These are phyloP conservation scores for Agarophyton chilense DNA, from an alignment of 23 red algal genomes.

Conservation along the genomic window DNA sequence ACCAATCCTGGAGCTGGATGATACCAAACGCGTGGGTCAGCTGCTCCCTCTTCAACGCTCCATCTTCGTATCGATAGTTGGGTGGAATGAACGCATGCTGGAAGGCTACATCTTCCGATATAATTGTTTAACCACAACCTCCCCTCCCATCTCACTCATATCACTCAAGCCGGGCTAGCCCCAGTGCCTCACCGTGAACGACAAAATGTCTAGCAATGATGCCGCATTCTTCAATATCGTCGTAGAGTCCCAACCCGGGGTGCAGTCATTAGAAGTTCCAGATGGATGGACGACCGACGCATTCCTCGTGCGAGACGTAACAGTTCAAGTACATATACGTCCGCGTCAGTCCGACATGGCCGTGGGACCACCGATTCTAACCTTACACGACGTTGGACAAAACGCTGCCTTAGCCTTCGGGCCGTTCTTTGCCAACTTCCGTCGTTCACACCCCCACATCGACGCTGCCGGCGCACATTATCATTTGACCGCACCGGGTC, in stretches of 20 bases:
- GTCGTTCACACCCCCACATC: slow-evolving; percentile 25
- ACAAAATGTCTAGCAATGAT: not conserved
- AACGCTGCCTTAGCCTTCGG: slow-evolving; percentile 48
- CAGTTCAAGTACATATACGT: slow-evolving; percentile 25
- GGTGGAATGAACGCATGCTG: no score
- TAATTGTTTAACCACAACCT: no score
- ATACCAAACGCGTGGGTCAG: no score
- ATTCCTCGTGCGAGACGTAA: slow-evolving; percentile 21
- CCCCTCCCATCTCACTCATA: no score
- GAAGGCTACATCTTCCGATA: no score
- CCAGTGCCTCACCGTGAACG: not conserved
- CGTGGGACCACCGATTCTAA: slow-evolving; percentile 36
- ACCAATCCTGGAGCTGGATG: no score
- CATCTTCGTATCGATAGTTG: no score
- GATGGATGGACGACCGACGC: slow-evolving; percentile 9
- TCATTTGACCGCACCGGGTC: slow-evolving; percentile 49
- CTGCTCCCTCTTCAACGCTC: no score
- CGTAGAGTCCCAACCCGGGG: slow-evolving; percentile 29
- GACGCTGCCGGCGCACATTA: slow-evolving; percentile 62
- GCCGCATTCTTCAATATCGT: not conserved
- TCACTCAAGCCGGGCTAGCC: not conserved
- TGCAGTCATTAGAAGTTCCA: not conserved
- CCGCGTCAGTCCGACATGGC: slow-evolving; percentile 14
- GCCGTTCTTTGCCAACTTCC: slow-evolving; percentile 54
- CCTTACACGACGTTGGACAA: slow-evolving; percentile 49